phyloP scores from a whole-genome alignment of 2,329 filamentous ascomycete species.

The Arthrobotrys entomopaga region DNA sequence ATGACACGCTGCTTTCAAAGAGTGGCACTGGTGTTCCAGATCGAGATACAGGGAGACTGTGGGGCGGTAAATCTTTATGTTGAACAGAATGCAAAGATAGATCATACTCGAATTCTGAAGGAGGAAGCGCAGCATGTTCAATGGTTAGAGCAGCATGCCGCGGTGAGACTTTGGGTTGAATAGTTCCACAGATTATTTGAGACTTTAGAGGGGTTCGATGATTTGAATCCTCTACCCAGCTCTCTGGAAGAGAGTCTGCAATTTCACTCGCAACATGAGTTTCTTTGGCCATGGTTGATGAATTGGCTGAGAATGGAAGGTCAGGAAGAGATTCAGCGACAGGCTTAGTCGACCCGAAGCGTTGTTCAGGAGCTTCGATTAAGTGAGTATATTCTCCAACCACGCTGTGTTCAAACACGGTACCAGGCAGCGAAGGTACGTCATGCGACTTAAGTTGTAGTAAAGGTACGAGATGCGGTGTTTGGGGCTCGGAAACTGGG shows the following conservation, averaged over 20 bases:
- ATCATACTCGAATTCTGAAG: constrained; percentile 23
- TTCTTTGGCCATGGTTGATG: not conserved
- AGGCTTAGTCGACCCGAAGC: too few relatives aligned
- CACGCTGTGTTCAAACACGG: constrained; percentile 1
- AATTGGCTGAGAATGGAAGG: constrained; percentile 25
- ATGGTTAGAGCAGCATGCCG: constrained; percentile 2
- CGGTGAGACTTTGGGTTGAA: not conserved
- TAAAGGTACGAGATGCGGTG: not conserved
- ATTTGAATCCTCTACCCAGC: constrained; percentile 8
- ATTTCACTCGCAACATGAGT: not conserved
- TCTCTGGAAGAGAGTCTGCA: constrained; percentile 15
- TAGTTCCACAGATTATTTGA: not conserved
- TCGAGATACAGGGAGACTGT: constrained; percentile 29
- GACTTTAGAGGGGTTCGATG: too few relatives aligned
- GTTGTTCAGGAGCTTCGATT: too few relatives aligned
- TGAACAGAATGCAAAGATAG: not conserved
- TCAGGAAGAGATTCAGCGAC: too few relatives aligned
- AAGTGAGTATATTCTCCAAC: constrained; percentile 3
- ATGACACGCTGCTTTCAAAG: too few relatives aligned
- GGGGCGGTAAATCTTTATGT: not conserved
- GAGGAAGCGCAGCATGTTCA: constrained; percentile 22
- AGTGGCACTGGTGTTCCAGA: constrained; percentile 18
- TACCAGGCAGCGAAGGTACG: not conserved
- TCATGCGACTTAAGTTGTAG: not conserved
- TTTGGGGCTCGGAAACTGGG: constrained; percentile 21